Base-by-base conservation (phyloP, 2,329 filamentous ascomycete genomes). In the Microcera coccophila region DNA sequence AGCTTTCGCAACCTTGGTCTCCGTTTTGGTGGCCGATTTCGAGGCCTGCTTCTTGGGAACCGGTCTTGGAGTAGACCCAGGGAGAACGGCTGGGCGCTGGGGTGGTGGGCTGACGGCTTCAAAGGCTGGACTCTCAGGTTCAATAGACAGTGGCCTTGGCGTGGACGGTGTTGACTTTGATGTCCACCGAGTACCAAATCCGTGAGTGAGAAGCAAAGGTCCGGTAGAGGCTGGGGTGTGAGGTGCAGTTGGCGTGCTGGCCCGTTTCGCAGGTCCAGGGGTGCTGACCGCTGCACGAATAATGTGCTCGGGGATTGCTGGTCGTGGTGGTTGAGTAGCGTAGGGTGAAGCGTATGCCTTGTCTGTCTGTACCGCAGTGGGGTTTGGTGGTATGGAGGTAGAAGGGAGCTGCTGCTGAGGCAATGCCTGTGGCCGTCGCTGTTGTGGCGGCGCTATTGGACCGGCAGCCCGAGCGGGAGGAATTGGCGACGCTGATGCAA, bases 101-200 rank as follows among this genome's bases (percentile, higher is more conserved):
- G 76, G 67, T 3, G 80, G 81, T 3, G 80, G 81, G 48, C 79
- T 84, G 4, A 82, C 65, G 1, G 78, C 78, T 51, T 84, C 81
- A 44, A 68, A 74, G 3, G 72, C 70, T 3, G 81, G 81, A 44
- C 76, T 78, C 24, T 70, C 68, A 14, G 69, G 60, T 36, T 72
- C 70, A 15, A 45, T 53, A 19, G 53, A 46, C 10, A 62, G 49
- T 9, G 64, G 67, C 15, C 63, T 60, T 19, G 81, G 81, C 2
- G 81, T 84, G 4, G 78, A 78, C 4, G 78, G 75, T 1, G 78
- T 80, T 5, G 76, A 73, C 4, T 68, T 71, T 14, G 74, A 66
- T 3, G 70, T 76, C 80, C 81, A 84, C 54, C 75, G 76, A 0
- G 81, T 84, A 34, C 76, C 78, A 44, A 69, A 66, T 0, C 66